Conservation (phyloP, 2,329 filamentous ascomycete species). For the Calonectria leucothoes region DNA sequence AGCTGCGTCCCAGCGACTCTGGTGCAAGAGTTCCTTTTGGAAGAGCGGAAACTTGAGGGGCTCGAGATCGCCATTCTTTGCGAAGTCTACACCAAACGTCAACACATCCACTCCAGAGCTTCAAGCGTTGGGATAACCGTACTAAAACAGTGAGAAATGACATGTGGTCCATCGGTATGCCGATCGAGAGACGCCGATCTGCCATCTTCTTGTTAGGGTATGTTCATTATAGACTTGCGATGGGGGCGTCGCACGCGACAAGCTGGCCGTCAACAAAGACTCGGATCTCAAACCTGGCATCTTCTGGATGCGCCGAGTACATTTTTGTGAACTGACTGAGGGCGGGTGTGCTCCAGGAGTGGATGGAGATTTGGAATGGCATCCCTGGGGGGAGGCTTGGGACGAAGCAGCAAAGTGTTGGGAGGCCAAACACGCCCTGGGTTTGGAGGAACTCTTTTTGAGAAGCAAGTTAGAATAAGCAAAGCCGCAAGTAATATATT, state of each 20-base stretch:
- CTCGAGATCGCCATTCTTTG: conserved; percentile 68
- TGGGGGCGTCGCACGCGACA: conserved; percentile 62
- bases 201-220: neutral
- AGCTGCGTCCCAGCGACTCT: conserved; percentile 77
- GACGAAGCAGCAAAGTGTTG: conserved; percentile 78
- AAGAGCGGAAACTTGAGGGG: conserved; percentile 80
- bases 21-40: conserved; percentile 74
- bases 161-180: conserved; percentile 61
- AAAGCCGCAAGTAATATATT: neutral
- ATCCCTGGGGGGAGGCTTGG: conserved; percentile 69
- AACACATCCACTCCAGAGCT: neutral
- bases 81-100: conserved; percentile 54
- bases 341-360: conserved; percentile 75
- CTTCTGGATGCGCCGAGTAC: conserved; percentile 66
- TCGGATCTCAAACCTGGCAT: conserved; percentile 72
- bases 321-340: conserved; percentile 68
- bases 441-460: conserved; percentile 63
- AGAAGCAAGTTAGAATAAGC: conserved; percentile 4
- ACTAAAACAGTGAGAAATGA: conserved; percentile 60
- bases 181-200: conserved; percentile 68
- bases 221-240: too few relatives aligned
- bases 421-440: conserved; percentile 63
- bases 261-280: conserved; percentile 76
- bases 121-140: conserved; percentile 9
- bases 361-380: conserved; percentile 79